phyloP scores from a whole-genome alignment of 2,329 filamentous ascomycete species.

The Plenodomus tracheiphilus region DNA sequence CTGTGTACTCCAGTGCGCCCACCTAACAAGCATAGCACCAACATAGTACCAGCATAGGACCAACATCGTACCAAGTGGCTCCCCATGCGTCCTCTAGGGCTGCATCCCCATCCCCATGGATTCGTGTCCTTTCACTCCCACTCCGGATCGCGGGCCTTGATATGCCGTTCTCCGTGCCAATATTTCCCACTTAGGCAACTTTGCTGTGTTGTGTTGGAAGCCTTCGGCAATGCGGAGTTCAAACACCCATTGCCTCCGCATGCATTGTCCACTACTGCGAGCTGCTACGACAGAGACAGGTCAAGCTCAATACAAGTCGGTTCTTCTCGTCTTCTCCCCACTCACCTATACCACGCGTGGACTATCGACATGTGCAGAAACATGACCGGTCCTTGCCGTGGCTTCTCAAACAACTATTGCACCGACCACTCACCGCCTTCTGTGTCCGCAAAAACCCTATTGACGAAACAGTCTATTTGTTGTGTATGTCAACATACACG shows the following conservation, averaged over 20 bases:
- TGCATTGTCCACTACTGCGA: background rate
- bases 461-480: too few species aligned
- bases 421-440: slow-evolving; percentile 40
- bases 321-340: slow-evolving; percentile 48
- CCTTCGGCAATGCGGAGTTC: slow-evolving; percentile 6
- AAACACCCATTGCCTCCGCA: background rate
- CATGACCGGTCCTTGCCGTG: slow-evolving; percentile 46
- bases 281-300: slow-evolving; percentile 13
- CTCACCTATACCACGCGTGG: slow-evolving; percentile 54
- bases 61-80: too few species aligned
- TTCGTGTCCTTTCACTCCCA: too few species aligned
- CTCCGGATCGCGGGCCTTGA: background rate
- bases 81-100: too few species aligned
- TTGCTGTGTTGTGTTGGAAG: slow-evolving; percentile 1
- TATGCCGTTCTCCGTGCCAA: slow-evolving; percentile 1
- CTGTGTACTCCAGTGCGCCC: too few species aligned
- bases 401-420: slow-evolving; percentile 52
- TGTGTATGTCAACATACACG: too few species aligned
- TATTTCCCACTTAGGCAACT: slow-evolving; percentile 6
- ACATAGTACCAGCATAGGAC: too few species aligned
- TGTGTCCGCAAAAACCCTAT: too few species aligned
- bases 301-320: slow-evolving; percentile 52
- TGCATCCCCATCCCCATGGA: too few species aligned
- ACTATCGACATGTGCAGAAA: slow-evolving; percentile 54
- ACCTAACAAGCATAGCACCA: too few species aligned